Conservation (phyloP, 1,284 basidiomycete genomes). For the Microbotryum saponariae region DNA sequence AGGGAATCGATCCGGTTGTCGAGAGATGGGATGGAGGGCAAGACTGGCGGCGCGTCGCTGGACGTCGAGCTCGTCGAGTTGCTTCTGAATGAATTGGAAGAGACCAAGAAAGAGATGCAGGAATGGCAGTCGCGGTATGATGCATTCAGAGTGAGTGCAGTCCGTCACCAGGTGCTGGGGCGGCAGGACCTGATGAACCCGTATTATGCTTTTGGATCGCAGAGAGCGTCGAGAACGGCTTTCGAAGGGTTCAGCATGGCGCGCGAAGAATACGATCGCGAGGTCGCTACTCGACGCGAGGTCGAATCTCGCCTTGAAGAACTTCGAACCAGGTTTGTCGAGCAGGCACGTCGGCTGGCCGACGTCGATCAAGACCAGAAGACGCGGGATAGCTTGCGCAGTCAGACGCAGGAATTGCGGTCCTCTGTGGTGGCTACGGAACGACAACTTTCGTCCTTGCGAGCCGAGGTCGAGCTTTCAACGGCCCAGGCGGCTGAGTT, state of each 20-base stretch:
- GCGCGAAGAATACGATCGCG: slow-evolving; percentile 85
- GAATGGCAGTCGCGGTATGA: slow-evolving; percentile 71
- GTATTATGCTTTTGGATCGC: not conserved
- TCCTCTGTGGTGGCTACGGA: slow-evolving; percentile 70
- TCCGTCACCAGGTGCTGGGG: slow-evolving; percentile 33
- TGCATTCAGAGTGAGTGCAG: slow-evolving; percentile 62
- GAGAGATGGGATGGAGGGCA: slow-evolving; percentile 56
- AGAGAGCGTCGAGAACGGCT: slow-evolving; percentile 34
- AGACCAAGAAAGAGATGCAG: slow-evolving; percentile 55
- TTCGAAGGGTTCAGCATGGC: slow-evolving; percentile 83
- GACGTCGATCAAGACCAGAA: slow-evolving; percentile 63
- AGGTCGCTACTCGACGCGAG: slow-evolving; percentile 75
- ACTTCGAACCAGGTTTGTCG: slow-evolving; percentile 73
- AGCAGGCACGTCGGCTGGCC: slow-evolving; percentile 78
- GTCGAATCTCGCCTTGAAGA: slow-evolving; percentile 85
- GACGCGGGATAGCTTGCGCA: slow-evolving; percentile 66
- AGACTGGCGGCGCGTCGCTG: slow-evolving; percentile 56
- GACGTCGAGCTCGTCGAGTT: slow-evolving; percentile 67
- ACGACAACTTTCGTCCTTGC: slow-evolving; percentile 75
- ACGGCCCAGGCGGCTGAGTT: slow-evolving; percentile 90
- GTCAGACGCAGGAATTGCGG: slow-evolving; percentile 69
- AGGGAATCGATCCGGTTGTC: slow-evolving; percentile 37
- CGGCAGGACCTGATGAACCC: not conserved
- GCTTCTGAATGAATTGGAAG: slow-evolving; percentile 61
- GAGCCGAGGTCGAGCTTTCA: slow-evolving; percentile 80